Evolutionary conservation across 805 yeast genomes (phyloP).

Genomic region (Monosporozyma yasuniensis): DNA sequence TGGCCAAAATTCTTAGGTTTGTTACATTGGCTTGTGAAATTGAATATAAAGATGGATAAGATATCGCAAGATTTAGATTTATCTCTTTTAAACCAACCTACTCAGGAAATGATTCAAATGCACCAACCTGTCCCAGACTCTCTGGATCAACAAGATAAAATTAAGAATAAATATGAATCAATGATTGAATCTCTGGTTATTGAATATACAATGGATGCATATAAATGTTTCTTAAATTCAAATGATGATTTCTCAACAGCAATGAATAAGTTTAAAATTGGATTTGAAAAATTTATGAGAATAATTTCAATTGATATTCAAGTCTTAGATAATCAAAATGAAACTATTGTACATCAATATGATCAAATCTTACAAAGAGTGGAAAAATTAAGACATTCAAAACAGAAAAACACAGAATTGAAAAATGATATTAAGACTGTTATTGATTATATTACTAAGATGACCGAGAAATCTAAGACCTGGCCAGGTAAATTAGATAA

Average conservation of each 20-base stretch:
- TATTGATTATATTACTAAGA: constrained; percentile 58
- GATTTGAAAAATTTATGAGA: constrained; percentile 43
- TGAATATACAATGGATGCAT: constrained; percentile 56
- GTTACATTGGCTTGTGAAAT: constrained; percentile 70
- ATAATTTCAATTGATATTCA: constrained; percentile 42
- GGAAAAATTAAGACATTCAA: constrained; percentile 41
- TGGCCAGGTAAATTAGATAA: constrained; percentile 56
- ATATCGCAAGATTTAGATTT: constrained; percentile 16
- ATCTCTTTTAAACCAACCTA: constrained; percentile 19
- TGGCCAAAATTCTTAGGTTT: constrained; percentile 82
- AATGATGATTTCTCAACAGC: constrained; percentile 53
- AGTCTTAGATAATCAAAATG: constrained; percentile 35
- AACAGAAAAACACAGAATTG: constrained; percentile 51
- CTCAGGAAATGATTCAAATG: constrained; percentile 25
- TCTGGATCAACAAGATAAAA: constrained; percentile 26
- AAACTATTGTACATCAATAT: constrained; percentile 32
- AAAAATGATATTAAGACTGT: constrained; percentile 65
- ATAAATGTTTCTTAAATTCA: constrained; percentile 54
- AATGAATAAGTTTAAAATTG: constrained; percentile 45
- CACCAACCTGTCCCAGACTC: constrained; percentile 11
- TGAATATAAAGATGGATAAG: constrained; percentile 38
- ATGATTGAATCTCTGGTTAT: constrained; percentile 40
- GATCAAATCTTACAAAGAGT: constrained; percentile 37
- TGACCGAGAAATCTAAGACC: constrained; percentile 53
- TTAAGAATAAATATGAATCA: constrained; percentile 29